Percentiles rank a stretch among this genome's conserved stretches.
Evolutionary conservation across 805 yeast species (phyloP).

Genomic region (Candida piceae): DNA sequence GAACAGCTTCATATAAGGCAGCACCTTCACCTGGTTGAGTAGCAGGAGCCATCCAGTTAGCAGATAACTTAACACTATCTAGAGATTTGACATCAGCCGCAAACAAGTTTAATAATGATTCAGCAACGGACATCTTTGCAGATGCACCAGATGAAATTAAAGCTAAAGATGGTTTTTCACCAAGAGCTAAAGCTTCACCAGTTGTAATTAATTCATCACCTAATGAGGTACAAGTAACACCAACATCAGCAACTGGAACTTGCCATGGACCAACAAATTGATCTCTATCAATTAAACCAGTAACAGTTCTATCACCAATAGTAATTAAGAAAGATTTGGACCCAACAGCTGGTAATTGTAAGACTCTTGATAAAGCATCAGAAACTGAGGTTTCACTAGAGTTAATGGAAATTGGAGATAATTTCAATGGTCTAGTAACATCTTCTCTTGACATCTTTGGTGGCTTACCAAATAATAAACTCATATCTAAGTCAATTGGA

Average conservation of each 20-base stretch:
- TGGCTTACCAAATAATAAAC: constrained; percentile 91
- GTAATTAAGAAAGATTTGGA: constrained; percentile 92
- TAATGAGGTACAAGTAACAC: constrained; percentile 87
- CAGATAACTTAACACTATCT: constrained; percentile 77
- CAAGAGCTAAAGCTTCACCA: constrained; percentile 99
- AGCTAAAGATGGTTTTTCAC: constrained; percentile 91
- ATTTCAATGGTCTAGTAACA: constrained; percentile 50
- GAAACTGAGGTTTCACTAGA: constrained; percentile 34
- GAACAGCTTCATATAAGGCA: constrained; percentile 92
- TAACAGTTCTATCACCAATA: constrained; percentile 97
- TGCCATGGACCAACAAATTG: constrained; percentile 99
- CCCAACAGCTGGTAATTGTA: constrained; percentile 89
- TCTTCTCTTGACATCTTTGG: constrained; percentile 89
- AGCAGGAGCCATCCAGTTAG: constrained; percentile 99
- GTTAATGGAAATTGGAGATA: constrained; percentile 33
- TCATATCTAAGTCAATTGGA: constrained; percentile 95
- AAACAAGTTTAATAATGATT: constrained; percentile 77
- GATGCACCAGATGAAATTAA: constrained; percentile 84
- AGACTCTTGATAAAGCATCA: constrained; percentile 76
- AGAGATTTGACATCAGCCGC: constrained; percentile 85
- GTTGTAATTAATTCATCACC: constrained; percentile 66
- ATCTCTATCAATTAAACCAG: constrained; percentile 95
- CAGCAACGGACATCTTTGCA: constrained; percentile 94
- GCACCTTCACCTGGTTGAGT: constrained; percentile 93
- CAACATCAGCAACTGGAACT: constrained; percentile 97